Evolutionary conservation across 2,329 filamentous ascomycete species (phyloP).

Genomic region (Gaeumannomyces tritici): DNA sequence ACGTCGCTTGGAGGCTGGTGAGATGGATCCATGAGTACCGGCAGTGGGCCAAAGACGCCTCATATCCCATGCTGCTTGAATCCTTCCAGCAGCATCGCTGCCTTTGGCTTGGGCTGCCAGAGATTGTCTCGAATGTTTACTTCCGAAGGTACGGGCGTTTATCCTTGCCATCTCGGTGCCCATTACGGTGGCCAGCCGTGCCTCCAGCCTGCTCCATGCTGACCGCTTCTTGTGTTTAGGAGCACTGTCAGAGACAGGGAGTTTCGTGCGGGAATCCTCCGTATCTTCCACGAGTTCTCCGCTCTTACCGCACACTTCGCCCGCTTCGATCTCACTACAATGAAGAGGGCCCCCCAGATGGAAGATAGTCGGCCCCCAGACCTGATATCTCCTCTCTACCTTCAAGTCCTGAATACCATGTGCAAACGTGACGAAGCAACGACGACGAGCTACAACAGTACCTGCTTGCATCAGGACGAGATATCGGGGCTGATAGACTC

Average conservation of each 20-base stretch:
- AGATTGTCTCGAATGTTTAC: slow-evolving; percentile 28
- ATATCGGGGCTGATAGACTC: slow-evolving; percentile 29
- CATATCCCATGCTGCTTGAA: slow-evolving; percentile 25
- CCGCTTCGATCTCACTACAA: slow-evolving; percentile 32
- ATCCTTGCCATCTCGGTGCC: no score
- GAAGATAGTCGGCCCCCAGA: slow-evolving; percentile 24
- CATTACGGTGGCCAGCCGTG: slow-evolving; percentile 11
- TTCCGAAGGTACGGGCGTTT: slow-evolving; percentile 6
- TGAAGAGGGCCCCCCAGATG: slow-evolving; percentile 14
- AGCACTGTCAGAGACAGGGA: slow-evolving; percentile 7
- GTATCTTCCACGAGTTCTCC: slow-evolving; percentile 32
- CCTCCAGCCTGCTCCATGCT: background rate
- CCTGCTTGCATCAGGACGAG: slow-evolving; percentile 15
- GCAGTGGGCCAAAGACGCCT: slow-evolving; percentile 23
- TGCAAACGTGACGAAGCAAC: background rate
- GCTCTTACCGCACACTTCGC: slow-evolving; percentile 42
- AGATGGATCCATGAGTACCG: slow-evolving; percentile 43
- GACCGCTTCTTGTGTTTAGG: background rate
- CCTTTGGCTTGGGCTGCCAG: slow-evolving; percentile 45
- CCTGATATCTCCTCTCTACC: slow-evolving; percentile 32
- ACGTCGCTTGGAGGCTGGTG: slow-evolving; percentile 32
- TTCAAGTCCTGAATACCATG: slow-evolving; percentile 15
- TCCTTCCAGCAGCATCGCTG: slow-evolving; percentile 31
- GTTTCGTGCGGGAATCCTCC: slow-evolving; percentile 22
- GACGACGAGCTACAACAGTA: slow-evolving; percentile 18